Percentiles rank a stretch among this genome's conserved stretches.
phyloP scores from a whole-genome alignment of 768 basidiomycete genomes.

The Krasilnikovozyma curviuscula region DNA sequence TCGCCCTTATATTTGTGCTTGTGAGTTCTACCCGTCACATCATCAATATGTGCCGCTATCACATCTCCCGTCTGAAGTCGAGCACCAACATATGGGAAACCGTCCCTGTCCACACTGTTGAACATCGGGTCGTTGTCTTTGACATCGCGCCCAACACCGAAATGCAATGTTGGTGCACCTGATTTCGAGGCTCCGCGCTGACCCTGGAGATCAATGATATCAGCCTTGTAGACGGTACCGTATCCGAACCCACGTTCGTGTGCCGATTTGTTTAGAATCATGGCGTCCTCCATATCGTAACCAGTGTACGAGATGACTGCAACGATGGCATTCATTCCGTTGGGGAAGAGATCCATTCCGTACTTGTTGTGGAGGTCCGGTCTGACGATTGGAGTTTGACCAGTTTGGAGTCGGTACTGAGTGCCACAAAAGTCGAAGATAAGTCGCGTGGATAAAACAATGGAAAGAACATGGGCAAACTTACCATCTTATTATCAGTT shows the following conservation, averaged over 20 bases:
- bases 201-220: conserved; percentile 74
- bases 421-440: not conserved
- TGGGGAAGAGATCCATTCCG: conserved; percentile 96
- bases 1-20: conserved; percentile 94
- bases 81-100: conserved; percentile 59
- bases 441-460: not conserved
- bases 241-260: conserved; percentile 96
- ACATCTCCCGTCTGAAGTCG: conserved; percentile 53
- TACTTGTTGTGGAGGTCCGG: conserved; percentile 80
- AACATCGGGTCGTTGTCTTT: conserved; percentile 31
- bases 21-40: conserved; percentile 58
- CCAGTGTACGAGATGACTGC: conserved; percentile 99
- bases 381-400: conserved; percentile 85
- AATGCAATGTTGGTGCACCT: conserved; percentile 52
- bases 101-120: conserved; percentile 55
- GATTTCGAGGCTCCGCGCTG: conserved; percentile 47
- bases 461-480: not conserved
- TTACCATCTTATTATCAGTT: conserved; percentile 81
- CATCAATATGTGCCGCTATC: conserved; percentile 71
- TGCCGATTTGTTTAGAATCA: conserved; percentile 97
- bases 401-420: conserved; percentile 70
- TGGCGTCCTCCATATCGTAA: conserved; percentile 99
- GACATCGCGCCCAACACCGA: conserved; percentile 62
- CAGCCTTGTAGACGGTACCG: conserved; percentile 88
- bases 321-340: conserved; percentile 92